phyloP scores from a whole-genome alignment of 768 basidiomycete genomes.

The Mycena chlorophos region DNA sequence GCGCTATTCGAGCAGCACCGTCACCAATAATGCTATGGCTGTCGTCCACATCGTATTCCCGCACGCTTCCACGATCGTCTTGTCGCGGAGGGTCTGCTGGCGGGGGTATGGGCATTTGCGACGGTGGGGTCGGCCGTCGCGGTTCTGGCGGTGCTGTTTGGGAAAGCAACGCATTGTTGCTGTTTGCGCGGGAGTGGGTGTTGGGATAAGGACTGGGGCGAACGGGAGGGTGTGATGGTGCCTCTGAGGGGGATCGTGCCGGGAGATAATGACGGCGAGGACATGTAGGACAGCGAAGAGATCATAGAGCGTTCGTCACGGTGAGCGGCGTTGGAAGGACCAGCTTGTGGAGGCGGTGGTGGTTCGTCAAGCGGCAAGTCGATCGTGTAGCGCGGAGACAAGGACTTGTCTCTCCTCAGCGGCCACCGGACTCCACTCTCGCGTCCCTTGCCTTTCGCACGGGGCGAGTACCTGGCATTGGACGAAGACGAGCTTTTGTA shows the following conservation, averaged over 20 bases:
- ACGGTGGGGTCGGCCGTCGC: background rate
- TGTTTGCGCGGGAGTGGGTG: constrained; percentile 19
- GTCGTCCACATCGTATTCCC: constrained; percentile 30
- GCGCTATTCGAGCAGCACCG: constrained; percentile 38
- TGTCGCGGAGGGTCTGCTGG: constrained; percentile 11
- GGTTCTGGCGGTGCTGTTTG: constrained; percentile 4
- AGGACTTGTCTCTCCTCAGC: constrained; percentile 25
- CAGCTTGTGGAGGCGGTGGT: constrained; percentile 25
- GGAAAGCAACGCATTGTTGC: constrained; percentile 16
- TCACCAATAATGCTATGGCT: constrained; percentile 30
- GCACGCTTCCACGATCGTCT: constrained; percentile 28
- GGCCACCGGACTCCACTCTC: constrained; percentile 39
- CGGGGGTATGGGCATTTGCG: background rate
- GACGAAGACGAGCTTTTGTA: constrained; percentile 31
- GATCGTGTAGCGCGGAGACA: constrained; percentile 28
- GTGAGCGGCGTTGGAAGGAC: constrained; percentile 8
- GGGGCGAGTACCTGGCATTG: constrained; percentile 22
- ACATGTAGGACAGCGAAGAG: constrained; percentile 26
- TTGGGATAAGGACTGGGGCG: constrained; percentile 15
- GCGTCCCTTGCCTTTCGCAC: constrained; percentile 38
- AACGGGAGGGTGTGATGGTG: constrained; percentile 9
- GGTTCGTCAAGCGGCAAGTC: constrained; percentile 34
- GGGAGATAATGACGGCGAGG: constrained; percentile 21
- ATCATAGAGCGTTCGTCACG: constrained; percentile 19
- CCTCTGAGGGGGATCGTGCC: constrained; percentile 14